These are phyloP conservation scores for Blepharisma undulans DNA, from an alignment of 169 alveolate species.

Conservation along the genomic window DNA sequence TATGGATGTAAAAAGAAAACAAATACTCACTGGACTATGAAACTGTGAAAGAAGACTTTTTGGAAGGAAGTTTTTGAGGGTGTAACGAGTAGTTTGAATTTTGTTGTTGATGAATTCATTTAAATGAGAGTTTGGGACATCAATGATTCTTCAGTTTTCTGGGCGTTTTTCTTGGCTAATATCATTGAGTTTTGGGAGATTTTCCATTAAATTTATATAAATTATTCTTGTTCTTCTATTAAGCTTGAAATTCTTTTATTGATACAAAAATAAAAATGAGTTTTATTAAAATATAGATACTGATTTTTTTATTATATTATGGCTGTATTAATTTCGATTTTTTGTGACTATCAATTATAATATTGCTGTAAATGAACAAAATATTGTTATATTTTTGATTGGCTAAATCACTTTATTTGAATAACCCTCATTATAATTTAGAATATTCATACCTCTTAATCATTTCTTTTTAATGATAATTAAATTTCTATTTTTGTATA, in stretches of 20 bases:
- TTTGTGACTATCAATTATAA: too few species aligned
- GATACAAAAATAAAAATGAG: neutral
- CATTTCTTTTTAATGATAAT: too few species aligned
- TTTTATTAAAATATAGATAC: too few species aligned
- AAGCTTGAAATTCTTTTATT: neutral
- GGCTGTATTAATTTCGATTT: too few species aligned
- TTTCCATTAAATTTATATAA: neutral
- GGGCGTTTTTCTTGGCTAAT: neutral
- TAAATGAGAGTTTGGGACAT: neutral
- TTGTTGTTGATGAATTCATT: neutral
- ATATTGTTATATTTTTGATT: too few species aligned
- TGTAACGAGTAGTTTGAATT: conserved; percentile 59
- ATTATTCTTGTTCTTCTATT: neutral
- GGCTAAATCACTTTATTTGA: too few species aligned
- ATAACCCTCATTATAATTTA: too few species aligned
- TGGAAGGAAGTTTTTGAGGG: conserved; percentile 65
- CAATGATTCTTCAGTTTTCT: neutral
- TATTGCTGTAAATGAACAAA: too few species aligned
- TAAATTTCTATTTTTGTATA: too few species aligned
- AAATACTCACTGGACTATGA: conserved; percentile 66
- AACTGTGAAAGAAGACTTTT: conserved; percentile 68
- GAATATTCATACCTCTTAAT: too few species aligned
- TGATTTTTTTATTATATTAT: too few species aligned
- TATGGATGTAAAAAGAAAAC: conserved; percentile 62
- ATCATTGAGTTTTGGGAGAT: neutral